Conservation (phyloP, 306 rosid species). For the Glycine soja region DNA sequence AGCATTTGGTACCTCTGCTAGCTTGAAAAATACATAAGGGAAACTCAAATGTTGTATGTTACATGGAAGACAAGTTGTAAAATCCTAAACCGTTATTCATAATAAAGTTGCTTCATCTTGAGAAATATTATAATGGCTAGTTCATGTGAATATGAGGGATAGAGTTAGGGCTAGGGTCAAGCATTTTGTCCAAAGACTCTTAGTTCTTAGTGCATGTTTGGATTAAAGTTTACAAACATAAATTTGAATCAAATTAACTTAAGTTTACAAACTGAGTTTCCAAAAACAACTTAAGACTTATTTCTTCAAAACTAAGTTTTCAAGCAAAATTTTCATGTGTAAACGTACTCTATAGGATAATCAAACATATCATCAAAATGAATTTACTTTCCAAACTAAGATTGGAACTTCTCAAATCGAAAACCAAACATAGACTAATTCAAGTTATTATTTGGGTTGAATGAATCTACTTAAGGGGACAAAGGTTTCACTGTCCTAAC, state of each 20-base stretch:
- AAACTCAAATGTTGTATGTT: slow-evolving; percentile 27
- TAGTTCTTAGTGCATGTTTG: too few species aligned
- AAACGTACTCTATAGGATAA: too few species aligned
- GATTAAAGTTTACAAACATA: too few species aligned
- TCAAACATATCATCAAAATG: too few species aligned
- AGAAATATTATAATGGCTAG: not conserved
- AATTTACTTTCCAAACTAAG: too few species aligned
- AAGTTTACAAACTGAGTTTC: too few species aligned
- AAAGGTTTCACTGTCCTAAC: not conserved
- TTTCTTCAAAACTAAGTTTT: too few species aligned
- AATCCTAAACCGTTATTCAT: not conserved
- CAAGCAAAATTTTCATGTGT: too few species aligned
- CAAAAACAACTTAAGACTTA: too few species aligned
- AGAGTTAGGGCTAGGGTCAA: not conserved
- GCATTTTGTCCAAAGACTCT: not conserved
- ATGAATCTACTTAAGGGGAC: not conserved
- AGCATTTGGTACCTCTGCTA: slow-evolving; percentile 13
- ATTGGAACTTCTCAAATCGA: too few species aligned
- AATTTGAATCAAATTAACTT: too few species aligned
- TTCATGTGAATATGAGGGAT: not conserved
- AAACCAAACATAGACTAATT: too few species aligned
- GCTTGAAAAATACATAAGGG: slow-evolving; percentile 31
- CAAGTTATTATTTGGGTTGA: not conserved
- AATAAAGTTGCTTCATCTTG: slow-evolving; percentile 4
- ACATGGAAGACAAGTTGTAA: slow-evolving; percentile 22